Conservation (phyloP, 2,329 filamentous ascomycete species). For the Exophiala sp. region DNA sequence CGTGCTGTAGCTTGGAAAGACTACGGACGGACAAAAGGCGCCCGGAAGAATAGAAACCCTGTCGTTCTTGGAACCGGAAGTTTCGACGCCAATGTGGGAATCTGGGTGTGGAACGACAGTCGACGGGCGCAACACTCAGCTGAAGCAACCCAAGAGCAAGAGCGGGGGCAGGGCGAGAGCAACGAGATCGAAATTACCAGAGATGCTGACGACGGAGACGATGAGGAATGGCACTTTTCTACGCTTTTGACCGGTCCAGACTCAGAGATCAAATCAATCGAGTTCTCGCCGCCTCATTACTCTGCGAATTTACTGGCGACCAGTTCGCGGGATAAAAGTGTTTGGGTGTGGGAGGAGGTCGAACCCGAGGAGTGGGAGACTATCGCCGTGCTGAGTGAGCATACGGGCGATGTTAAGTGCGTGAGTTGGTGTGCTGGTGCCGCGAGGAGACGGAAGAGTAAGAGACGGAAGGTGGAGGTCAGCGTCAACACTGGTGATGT, state of each 20-base stretch:
- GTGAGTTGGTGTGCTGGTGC: constrained; percentile 81
- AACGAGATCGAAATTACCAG: constrained; percentile 19
- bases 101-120: constrained; percentile 55
- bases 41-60: constrained; percentile 52
- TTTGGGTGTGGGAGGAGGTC: constrained; percentile 99
- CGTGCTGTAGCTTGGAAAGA: constrained; percentile 78
- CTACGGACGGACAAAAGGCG: constrained; percentile 21
- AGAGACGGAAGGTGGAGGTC: constrained; percentile 14
- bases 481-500: constrained; percentile 10
- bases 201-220: constrained; percentile 50
- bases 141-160: constrained; percentile 20
- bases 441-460: constrained; percentile 6
- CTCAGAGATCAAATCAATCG: constrained; percentile 84
- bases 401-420: constrained; percentile 91
- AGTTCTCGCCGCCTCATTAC: constrained; percentile 57
- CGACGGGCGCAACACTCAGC: constrained; percentile 1
- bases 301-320: constrained; percentile 73
- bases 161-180: background rate
- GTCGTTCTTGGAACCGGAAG: constrained; percentile 80
- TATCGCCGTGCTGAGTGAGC: constrained; percentile 88
- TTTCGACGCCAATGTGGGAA: constrained; percentile 87
- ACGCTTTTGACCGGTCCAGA: constrained; percentile 94
- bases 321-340: constrained; percentile 85
- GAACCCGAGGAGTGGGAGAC: constrained; percentile 94
- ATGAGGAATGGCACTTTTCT: constrained; percentile 87